phyloP scores from a whole-genome alignment of 371 early-diverging fungal genomes.

The Ordospora colligata region DNA sequence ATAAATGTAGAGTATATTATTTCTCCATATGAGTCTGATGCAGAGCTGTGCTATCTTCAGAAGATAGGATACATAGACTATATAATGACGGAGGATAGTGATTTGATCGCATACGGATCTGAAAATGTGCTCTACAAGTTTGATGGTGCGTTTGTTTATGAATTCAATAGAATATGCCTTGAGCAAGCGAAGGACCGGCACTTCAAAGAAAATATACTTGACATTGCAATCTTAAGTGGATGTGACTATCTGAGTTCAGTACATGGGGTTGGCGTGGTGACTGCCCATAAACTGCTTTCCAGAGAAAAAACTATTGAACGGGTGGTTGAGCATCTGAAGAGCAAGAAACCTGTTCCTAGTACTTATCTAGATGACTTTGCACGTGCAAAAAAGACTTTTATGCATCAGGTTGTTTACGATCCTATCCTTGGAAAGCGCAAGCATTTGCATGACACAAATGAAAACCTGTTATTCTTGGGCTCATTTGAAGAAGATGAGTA shows the following conservation, averaged over 20 bases:
- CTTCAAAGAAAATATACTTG: conserved; percentile 64
- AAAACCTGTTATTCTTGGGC: conserved; percentile 30
- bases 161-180: conserved; percentile 46
- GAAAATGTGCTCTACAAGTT: conserved; percentile 57
- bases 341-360: conserved; percentile 30
- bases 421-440: conserved; percentile 40
- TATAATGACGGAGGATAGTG: conserved; percentile 88
- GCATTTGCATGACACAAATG: conserved; percentile 20
- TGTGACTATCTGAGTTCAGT: conserved; percentile 82
- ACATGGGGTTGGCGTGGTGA: conserved; percentile 75
- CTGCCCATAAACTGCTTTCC: conserved; percentile 66
- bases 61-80: conserved; percentile 67
- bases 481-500: conserved; percentile 35
- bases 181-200: conserved; percentile 16
- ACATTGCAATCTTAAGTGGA: conserved; percentile 83
- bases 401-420: conserved; percentile 59
- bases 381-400: conserved; percentile 55
- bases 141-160: conserved; percentile 40
- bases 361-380: conserved; percentile 48
- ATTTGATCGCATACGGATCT: conserved; percentile 84
- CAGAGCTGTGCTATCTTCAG: conserved; percentile 78
- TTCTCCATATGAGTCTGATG: conserved; percentile 95
- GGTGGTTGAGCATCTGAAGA: conserved; percentile 30
- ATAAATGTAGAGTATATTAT: conserved; percentile 69
- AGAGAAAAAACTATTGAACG: conserved; percentile 41